Evolutionary conservation across 2,329 filamentous ascomycete species (phyloP).

Genomic region (Neopestalotiopsis sp.): DNA sequence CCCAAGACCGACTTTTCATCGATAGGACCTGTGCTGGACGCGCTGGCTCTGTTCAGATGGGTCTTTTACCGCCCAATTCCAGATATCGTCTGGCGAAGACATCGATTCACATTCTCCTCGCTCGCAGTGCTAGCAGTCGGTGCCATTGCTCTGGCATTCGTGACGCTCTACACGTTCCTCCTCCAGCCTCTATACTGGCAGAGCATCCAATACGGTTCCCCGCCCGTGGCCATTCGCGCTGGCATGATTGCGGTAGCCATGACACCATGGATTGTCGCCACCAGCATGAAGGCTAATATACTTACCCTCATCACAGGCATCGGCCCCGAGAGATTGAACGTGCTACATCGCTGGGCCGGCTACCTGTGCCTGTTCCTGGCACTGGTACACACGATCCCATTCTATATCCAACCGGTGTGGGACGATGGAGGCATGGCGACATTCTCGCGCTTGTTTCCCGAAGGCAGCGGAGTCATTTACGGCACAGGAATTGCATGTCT

Average conservation of each 20-base stretch:
- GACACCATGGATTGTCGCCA: constrained; percentile 89
- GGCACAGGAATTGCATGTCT: constrained; percentile 85
- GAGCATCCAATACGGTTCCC: constrained; percentile 86
- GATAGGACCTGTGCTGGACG: constrained; percentile 76
- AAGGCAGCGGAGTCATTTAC: constrained; percentile 73
- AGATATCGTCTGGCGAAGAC: constrained; percentile 70
- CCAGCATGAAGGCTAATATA: constrained; percentile 90
- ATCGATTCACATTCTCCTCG: constrained; percentile 80
- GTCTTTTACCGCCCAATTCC: constrained; percentile 88
- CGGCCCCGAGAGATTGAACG: constrained; percentile 89
- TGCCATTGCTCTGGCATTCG: constrained; percentile 71
- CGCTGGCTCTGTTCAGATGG: constrained; percentile 83
- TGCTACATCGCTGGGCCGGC: constrained; percentile 89
- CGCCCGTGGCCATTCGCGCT: constrained; percentile 82
- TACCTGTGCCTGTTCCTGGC: constrained; percentile 86
- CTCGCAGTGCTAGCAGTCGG: constrained; percentile 74
- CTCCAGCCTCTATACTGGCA: constrained; percentile 89
- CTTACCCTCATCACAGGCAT: constrained; percentile 87
- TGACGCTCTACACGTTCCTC: constrained; percentile 82
- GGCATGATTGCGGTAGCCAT: constrained; percentile 93
- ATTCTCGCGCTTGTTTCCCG: constrained; percentile 73
- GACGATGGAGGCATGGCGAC: constrained; percentile 75
- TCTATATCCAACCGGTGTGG: constrained; percentile 88
- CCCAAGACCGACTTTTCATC: constrained; percentile 79
- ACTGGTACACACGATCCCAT: constrained; percentile 85